phyloP scores from a whole-genome alignment of 768 basidiomycete species.

The Mycena olivaceomarginata region DNA sequence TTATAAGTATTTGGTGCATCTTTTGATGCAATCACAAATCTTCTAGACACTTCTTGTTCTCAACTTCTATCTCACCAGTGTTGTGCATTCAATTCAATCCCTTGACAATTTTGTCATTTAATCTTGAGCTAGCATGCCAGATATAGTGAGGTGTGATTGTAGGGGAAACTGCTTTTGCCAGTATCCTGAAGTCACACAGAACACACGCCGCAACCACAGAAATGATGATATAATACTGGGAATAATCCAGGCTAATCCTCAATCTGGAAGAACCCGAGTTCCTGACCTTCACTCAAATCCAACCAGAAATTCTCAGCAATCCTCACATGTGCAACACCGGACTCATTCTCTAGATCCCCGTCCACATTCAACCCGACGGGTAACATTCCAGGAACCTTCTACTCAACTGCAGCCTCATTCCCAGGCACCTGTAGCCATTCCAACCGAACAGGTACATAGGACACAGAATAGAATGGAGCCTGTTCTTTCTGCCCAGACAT shows the following conservation, averaged over 20 bases:
- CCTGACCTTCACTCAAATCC: not conserved
- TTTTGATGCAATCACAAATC: too few relatives aligned
- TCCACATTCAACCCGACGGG: not conserved
- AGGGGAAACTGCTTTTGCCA: too few relatives aligned
- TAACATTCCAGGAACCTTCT: not conserved
- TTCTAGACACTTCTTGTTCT: too few relatives aligned
- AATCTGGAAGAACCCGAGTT: not conserved
- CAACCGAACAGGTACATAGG: too few relatives aligned
- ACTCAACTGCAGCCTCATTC: not conserved
- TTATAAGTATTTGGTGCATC: too few relatives aligned
- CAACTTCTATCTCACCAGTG: too few relatives aligned
- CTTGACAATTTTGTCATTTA: too few relatives aligned
- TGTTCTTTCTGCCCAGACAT: not conserved
- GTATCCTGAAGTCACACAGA: too few relatives aligned
- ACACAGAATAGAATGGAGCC: too few relatives aligned
- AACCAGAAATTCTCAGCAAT: not conserved
- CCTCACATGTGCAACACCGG: not conserved
- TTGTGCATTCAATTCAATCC: too few relatives aligned
- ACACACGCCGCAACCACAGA: slow-evolving; percentile 6
- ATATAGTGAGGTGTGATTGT: too few relatives aligned
- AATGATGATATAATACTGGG: not conserved
- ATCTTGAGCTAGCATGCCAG: too few relatives aligned
- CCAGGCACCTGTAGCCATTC: not conserved
- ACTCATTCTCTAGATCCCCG: not conserved
- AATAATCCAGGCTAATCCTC: not conserved